A percentile compares a stretch with the other conserved stretches of the same genome.
These are phyloP conservation scores for Babesia sp. DNA, from an alignment of 169 alveolate genomes.

Conservation along the genomic window DNA sequence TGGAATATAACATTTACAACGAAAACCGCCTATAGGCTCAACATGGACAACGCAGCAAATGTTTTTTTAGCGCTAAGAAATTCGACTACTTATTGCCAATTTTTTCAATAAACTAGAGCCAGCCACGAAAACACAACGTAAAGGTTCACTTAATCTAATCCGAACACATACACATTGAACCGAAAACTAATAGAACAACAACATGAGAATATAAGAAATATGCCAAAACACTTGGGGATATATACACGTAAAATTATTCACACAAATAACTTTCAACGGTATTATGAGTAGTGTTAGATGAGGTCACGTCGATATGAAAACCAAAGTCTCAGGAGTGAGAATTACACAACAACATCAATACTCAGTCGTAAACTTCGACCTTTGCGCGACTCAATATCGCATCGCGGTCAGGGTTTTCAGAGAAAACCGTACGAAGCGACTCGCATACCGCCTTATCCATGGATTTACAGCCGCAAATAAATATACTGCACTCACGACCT, in stretches of 20 bases:
- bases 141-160: no score
- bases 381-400: neutral
- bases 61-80: no score
- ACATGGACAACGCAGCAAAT: no score
- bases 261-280: neutral
- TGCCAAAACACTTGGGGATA: no score
- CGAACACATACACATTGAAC: no score
- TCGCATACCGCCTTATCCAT: conserved; percentile 34
- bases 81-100: no score
- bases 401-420: neutral
- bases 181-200: no score
- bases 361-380: conserved; percentile 52
- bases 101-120: no score
- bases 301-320: neutral
- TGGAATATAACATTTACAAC: no score
- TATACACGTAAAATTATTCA: neutral
- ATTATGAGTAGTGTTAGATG: neutral
- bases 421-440: conserved; percentile 8
- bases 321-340: neutral
- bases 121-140: no score
- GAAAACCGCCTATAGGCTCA: no score
- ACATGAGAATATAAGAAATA: no score
- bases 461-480: conserved; percentile 56
- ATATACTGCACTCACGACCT: conserved; percentile 42
- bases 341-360: neutral